Conservation (phyloP, 345 rosid species). For the Zanthoxylum bungeanum region DNA sequence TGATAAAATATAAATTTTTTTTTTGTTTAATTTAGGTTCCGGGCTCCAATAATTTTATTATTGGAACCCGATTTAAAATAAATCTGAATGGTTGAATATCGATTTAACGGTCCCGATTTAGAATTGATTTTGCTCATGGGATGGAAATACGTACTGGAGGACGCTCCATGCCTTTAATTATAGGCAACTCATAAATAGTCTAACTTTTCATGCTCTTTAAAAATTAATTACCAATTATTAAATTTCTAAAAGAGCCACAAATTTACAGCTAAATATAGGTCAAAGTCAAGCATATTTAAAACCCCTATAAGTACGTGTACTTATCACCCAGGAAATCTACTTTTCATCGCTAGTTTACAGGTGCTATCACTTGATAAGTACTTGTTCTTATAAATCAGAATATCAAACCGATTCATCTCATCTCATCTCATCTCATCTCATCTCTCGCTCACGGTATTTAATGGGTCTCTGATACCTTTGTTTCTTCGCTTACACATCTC, state of each 20-base stretch:
- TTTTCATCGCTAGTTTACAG: accelerated
- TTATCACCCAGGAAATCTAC: neutral
- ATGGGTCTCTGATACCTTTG: slow-evolving; percentile 32
- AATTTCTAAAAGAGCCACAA: neutral
- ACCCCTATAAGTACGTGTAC: accelerated
- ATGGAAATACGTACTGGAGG: too few relatives aligned
- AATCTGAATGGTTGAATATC: too few relatives aligned
- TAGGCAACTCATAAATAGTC: neutral
- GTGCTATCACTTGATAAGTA: neutral
- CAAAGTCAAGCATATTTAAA: neutral
- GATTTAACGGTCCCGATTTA: too few relatives aligned
- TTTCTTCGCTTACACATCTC: slow-evolving; percentile 6
- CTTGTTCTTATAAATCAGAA: too few relatives aligned
- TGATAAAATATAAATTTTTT: too few relatives aligned
- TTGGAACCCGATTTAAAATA: too few relatives aligned
- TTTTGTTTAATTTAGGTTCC: too few relatives aligned
- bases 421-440: slow-evolving; percentile 35
- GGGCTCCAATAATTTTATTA: too few relatives aligned
- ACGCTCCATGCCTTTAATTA: too few relatives aligned
- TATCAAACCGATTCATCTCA: slow-evolving; percentile 15
- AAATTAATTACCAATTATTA: neutral
- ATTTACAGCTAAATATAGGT: neutral
- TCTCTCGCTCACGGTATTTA: slow-evolving; percentile 36
- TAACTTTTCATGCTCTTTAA: neutral
- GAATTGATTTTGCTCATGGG: too few relatives aligned